Conservation (phyloP, 2,329 filamentous ascomycete genomes). For the Aspergillus nomiae region DNA sequence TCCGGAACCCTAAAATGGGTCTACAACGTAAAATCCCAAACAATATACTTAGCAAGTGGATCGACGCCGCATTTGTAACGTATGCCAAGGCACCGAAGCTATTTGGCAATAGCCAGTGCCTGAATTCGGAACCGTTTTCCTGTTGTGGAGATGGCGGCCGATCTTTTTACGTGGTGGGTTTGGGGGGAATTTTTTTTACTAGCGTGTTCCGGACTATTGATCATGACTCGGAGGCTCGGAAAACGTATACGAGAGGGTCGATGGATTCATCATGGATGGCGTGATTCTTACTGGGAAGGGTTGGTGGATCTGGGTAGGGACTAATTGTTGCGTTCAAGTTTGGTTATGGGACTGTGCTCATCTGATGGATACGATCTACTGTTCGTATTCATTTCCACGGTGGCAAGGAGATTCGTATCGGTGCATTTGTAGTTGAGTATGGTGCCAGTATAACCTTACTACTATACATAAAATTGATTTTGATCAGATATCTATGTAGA, state of each 20-base stretch:
- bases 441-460: background rate
- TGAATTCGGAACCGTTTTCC: background rate
- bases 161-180: background rate
- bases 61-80: background rate
- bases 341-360: background rate
- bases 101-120: background rate
- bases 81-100: background rate
- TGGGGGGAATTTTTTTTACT: background rate
- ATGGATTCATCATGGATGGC: background rate
- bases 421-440: too few species aligned
- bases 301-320: background rate
- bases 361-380: background rate
- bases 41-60: background rate
- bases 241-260: background rate
- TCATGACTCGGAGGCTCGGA: background rate
- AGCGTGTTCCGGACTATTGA: background rate
- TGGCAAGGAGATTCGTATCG: background rate
- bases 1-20: background rate
- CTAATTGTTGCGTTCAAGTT: background rate
- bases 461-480: background rate
- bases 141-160: background rate
- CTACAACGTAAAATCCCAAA: background rate
- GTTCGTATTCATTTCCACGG: background rate
- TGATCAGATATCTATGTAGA: constrained; percentile 5
- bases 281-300: background rate